Evolutionary conservation across 441 rosid species (phyloP), one percentile per base, ranked within the genome.

Genomic region (Breynia disticha): DNA sequence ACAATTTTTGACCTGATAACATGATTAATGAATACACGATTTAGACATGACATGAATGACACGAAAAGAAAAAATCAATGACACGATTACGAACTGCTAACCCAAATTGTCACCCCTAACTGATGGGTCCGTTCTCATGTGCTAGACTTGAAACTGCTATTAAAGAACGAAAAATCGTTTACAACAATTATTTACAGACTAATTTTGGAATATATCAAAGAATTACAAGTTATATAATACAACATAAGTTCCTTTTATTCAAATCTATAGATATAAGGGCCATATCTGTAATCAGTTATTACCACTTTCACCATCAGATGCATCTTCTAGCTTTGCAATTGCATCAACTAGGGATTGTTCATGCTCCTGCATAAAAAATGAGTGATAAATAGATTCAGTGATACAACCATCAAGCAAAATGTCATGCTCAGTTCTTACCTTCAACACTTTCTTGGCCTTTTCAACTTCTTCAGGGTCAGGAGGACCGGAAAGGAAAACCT

Each of bases 261-360:
- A 62, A 66, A 65, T 50, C 67, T 52, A 45, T 48, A 48, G n/a
- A 58, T 56, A 54, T 62, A 64, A 63, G 61, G n/a, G n/a, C n/a
- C 65, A 67, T 62, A 62, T 75, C 74, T 57, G 61, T 61, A 77
- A 67, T 86, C 69, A 86, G 77, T 78, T 79, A 82, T 88, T 75
- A 82, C 96, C 97, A 49, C 95, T 89, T 74, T 84, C 97, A 55
- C 89, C 87, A 32, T 89, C 97, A 56, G 99, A 93, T 67, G 84
- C 82, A 70, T 82, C 99, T 66, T 79, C 95, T 51, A 93, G 95
- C 77, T 79, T 83, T 20, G 96, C 79, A 64, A 93, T 89, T 56
- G 96, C 99, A 50, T 81, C 84, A 16, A 84, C 63, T 37, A 93
- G 86, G 46, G 97, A 86, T 78, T 80, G 84, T 62, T 93, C 99